These are phyloP conservation scores for Mucor lusitanicus DNA, from an alignment of 371 early-diverging fungal genomes.

Conservation along the genomic window DNA sequence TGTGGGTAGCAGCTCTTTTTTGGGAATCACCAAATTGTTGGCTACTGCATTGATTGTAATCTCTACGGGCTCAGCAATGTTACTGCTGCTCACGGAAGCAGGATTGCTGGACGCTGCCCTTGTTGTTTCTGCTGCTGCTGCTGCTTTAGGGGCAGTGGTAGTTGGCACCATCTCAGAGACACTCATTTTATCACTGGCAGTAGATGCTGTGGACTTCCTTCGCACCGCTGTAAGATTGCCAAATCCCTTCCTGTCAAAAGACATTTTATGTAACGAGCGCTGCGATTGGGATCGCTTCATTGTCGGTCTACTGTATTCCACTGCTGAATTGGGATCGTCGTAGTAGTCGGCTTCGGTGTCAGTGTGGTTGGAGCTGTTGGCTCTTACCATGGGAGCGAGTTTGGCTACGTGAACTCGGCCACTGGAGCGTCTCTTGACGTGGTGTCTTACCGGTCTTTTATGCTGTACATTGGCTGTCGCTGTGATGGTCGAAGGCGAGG, in stretches of 20 bases:
- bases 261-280: conserved; percentile 28
- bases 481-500: neutral
- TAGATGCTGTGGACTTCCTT: conserved; percentile 19
- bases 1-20: conserved; percentile 1
- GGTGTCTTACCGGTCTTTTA: conserved; percentile 44
- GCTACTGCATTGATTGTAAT: conserved; percentile 43
- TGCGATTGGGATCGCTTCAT: conserved; percentile 48
- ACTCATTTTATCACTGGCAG: neutral
- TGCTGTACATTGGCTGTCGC: neutral
- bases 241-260: conserved; percentile 29
- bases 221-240: neutral
- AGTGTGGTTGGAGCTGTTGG: conserved; percentile 23
- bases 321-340: conserved; percentile 3
- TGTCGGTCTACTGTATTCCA: conserved; percentile 16
- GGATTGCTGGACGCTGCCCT: conserved; percentile 4
- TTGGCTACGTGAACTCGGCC: conserved; percentile 53
- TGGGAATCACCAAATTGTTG: conserved; percentile 33
- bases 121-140: neutral
- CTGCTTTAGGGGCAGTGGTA: neutral
- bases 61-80: conserved; percentile 37
- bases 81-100: conserved; percentile 6
- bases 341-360: conserved; percentile 31
- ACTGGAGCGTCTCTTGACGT: conserved; percentile 50
- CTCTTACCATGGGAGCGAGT: conserved; percentile 47
- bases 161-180: neutral